A percentile compares a stretch with the other conserved stretches of the same genome.
These are phyloP conservation scores for Umbelopsis isabellina DNA, from an alignment of 192 early-diverging fungal species.

Conservation along the genomic window DNA sequence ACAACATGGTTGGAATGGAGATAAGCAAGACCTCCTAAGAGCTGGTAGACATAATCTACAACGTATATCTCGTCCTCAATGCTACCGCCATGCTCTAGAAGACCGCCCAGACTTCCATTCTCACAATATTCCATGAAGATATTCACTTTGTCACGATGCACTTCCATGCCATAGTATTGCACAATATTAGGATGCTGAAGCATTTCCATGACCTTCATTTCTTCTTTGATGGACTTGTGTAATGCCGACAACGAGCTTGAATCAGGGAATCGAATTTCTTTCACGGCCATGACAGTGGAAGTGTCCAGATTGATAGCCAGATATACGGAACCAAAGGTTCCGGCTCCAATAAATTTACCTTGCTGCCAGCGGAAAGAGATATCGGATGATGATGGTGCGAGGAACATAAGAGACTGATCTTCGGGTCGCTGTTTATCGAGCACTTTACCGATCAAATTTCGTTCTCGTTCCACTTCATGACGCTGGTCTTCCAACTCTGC, in stretches of 20 bases:
- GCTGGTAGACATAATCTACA: conserved; percentile 77
- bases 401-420: conserved; percentile 75
- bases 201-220: conserved; percentile 92
- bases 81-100: conserved; percentile 82
- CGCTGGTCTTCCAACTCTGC: conserved; percentile 59
- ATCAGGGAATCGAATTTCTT: conserved; percentile 87
- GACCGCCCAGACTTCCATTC: conserved; percentile 69
- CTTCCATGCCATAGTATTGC: conserved; percentile 89
- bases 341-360: conserved; percentile 82
- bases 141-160: conserved; percentile 86
- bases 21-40: conserved; percentile 84
- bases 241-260: conserved; percentile 59
- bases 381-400: conserved; percentile 76
- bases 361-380: conserved; percentile 88
- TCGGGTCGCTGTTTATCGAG: conserved; percentile 77
- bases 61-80: conserved; percentile 76
- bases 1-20: conserved; percentile 83
- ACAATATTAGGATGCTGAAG: conserved; percentile 90
- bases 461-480: conserved; percentile 49
- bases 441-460: conserved; percentile 73
- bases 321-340: conserved; percentile 88
- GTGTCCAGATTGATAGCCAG: conserved; percentile 83
- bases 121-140: conserved; percentile 94
- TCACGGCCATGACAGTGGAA: conserved; percentile 88
- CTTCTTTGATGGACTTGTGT: conserved; percentile 79